Base-by-base conservation (phyloP, 352 stramenopile species). In the Aphanomyces euteiches region DNA sequence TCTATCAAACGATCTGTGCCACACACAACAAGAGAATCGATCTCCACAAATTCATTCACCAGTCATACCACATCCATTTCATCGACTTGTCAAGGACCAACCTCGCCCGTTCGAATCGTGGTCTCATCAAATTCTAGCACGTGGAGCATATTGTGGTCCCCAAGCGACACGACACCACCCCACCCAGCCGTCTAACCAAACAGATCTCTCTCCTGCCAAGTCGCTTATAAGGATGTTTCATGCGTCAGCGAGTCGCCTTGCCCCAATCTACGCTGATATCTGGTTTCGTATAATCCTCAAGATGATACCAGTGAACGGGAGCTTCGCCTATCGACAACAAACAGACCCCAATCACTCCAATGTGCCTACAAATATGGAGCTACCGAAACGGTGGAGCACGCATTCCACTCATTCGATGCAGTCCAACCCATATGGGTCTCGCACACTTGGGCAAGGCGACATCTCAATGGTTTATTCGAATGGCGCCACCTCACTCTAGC, bases 261-360 rank as follows among this genome's bases (percentile, higher is more conserved):
- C 43, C 12, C 48, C 61, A 6, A 36, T 69, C 15, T 45, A 69
- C 34, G 43, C 61, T n/a, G 61, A 69, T 45, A 45, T 69, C 6
- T 69, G 61, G 61, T 69, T 69, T 7, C 61, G 61, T 4, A 13
- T 21, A 6, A 43, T 19, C 10, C 28, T 60, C 15, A 5, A 59
- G 15, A 58, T 58, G 50, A 13, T 58, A 7, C 12, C 21, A 21
- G 50, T 58, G 50, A 58, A 15, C 50, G 12, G 15, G 17, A 15
- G 50, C 5, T 34, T 15, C 12, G 12, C 12, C 6, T 58, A 19
- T 34, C 12, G 12, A 13, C 50, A 58, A 34, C 6, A 58, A 7
- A 7, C 12, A 8, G 50, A 58, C 12, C 50, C 50, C 12, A 21
- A 58, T 15, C 50, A 13, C n/a, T 58, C 50, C 50, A 36, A 13